Evolutionary conservation across 2,329 filamentous ascomycete genomes (phyloP), one percentile per base, ranked within the genome.

Genomic region (Alternaria sp.): DNA sequence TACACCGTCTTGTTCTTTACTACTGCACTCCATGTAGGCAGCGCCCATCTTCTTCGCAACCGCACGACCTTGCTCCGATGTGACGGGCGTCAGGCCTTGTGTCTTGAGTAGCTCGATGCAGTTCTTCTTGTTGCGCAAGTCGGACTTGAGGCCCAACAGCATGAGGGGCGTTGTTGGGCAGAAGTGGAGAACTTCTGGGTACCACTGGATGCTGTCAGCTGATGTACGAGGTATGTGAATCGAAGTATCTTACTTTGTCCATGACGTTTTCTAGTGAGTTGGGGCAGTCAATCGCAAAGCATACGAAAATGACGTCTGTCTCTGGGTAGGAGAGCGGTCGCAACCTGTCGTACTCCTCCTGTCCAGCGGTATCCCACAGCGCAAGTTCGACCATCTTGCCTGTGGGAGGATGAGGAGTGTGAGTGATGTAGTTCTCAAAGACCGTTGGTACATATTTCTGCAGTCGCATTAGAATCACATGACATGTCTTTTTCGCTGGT

Each of bases 381-480:
- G 96, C 96, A 65, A 99, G 88, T 84, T 99, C 96, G 71, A 99
- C 93, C 61, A 91, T 94, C 86, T 97, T 98, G 77, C 95, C 94
- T 12, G 91, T 92, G 47, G 90, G 88, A 68, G 90, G 89, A 83
- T 99, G 96, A 63, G 90, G 91, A 61, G 95, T 96, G 81, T 97
- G 95, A 58, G 96, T 97, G 83, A 99, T 98, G 88, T 99, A 99
- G 85, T 99, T 99, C 79, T 99, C 96, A 81, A 99, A 99, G 56
- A 99, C 96, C 3, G 96, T 99, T 5, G 96, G 96, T 44, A 99
- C 96, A 76, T 99, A 99, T 98, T 97, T 98, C 96, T 99, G 75
- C 30, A 40, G 21, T 10, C 36, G 32, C 26, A 62, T 72, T 45
- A 72, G 68, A 43, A 26, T 36, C 7, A 51, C 15, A 10, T 53